Percentiles rank a stretch among this genome's conserved stretches.
phyloP scores from a whole-genome alignment of 2,329 filamentous ascomycete genomes.

The Bimuria novae-zelandiae region DNA sequence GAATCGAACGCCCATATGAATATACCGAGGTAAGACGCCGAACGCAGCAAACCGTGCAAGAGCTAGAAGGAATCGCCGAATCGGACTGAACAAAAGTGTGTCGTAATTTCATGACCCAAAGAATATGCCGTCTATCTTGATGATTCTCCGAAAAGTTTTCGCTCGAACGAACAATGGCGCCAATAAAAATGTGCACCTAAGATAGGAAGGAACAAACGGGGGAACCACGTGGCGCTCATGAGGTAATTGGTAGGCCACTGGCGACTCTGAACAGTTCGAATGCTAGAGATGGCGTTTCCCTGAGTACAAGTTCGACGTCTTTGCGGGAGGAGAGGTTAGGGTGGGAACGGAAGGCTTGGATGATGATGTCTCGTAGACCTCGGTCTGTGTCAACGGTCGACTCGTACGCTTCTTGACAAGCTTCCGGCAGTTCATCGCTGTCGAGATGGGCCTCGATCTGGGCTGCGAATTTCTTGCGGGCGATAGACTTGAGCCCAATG shows the following conservation, averaged over 20 bases:
- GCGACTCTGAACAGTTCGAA: slow-evolving; percentile 56
- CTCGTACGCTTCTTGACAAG: slow-evolving; percentile 55
- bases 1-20: too few species aligned
- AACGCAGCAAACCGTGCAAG: neutral
- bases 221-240: slow-evolving; percentile 17
- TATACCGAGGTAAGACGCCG: neutral
- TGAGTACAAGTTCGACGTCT: slow-evolving; percentile 51
- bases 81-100: neutral
- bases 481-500: slow-evolving; percentile 51
- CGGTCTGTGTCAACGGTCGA: slow-evolving; percentile 56
- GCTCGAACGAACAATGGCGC: neutral
- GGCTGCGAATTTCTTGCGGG: slow-evolving; percentile 52
- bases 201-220: neutral
- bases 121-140: neutral
- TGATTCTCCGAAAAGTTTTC: neutral
- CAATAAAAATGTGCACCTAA: neutral
- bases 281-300: slow-evolving; percentile 52
- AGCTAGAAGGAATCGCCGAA: neutral
- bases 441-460: slow-evolving; percentile 51
- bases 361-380: slow-evolving; percentile 53
- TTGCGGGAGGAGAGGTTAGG: slow-evolving; percentile 52
- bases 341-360: slow-evolving; percentile 53
- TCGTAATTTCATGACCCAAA: neutral
- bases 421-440: slow-evolving; percentile 52
- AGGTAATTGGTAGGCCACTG: slow-evolving; percentile 50